Evolutionary conservation across 2,329 filamentous ascomycete species (phyloP).

Genomic region (Stagonosporopsis chrysanthemi): DNA sequence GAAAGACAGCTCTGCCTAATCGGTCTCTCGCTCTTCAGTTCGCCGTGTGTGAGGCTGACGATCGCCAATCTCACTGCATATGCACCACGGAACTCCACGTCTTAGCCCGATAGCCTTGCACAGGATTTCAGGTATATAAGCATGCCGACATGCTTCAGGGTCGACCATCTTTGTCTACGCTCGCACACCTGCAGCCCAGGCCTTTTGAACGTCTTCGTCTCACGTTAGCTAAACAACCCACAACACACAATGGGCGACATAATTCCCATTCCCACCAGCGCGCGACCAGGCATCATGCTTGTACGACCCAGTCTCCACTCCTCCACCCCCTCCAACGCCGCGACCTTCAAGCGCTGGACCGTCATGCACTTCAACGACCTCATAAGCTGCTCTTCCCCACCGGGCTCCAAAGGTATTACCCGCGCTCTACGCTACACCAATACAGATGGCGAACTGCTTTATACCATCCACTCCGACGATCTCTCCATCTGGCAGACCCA

Average conservation of each 20-base stretch:
- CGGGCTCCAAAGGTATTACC: neutral
- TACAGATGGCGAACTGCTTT: slow-evolving; percentile 9
- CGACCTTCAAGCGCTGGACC: slow-evolving; percentile 28
- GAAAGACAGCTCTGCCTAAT: neutral
- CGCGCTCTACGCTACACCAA: slow-evolving; percentile 12
- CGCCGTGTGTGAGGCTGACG: neutral
- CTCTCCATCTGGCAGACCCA: slow-evolving; percentile 4
- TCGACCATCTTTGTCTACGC: no score
- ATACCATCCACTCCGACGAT: slow-evolving; percentile 15
- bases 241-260: slow-evolving; percentile 5
- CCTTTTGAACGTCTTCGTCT: neutral
- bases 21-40: slow-evolving; percentile 5
- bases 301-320: slow-evolving; percentile 21
- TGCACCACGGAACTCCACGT: slow-evolving; percentile 17
- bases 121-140: neutral
- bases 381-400: neutral
- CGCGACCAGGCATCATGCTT: slow-evolving; percentile 20
- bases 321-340: slow-evolving; percentile 1
- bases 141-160: no score
- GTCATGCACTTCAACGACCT: slow-evolving; percentile 33
- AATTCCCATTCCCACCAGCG: neutral
- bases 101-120: neutral
- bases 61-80: slow-evolving; percentile 8
- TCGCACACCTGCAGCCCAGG: neutral
- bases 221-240: neutral